Evolutionary conservation across 768 basidiomycete genomes (phyloP).

Genomic region (Lactifluus rugatus): DNA sequence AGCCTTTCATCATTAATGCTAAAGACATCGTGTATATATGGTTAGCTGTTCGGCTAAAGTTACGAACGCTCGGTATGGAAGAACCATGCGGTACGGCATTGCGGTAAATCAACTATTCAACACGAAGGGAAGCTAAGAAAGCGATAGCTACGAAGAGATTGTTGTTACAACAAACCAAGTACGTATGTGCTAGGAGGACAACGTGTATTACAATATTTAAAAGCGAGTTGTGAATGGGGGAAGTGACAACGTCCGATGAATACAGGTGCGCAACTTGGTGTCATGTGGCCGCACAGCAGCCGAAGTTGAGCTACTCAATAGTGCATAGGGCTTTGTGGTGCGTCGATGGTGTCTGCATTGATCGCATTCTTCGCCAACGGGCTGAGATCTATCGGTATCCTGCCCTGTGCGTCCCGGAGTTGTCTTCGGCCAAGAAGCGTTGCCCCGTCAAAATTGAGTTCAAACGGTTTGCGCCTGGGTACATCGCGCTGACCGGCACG

Average conservation of each 20-base stretch:
- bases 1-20: background rate
- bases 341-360: slow-evolving; percentile 7
- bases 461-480: slow-evolving; percentile 46
- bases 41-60: background rate
- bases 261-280: background rate
- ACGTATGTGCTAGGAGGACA: background rate
- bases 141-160: background rate
- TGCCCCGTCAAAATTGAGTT: slow-evolving; percentile 79
- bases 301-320: slow-evolving; percentile 3
- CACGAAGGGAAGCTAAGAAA: background rate
- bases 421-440: slow-evolving; percentile 75
- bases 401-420: slow-evolving; percentile 26
- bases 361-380: slow-evolving; percentile 29
- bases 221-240: background rate
- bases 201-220: background rate
- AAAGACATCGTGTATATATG: slow-evolving; percentile 3
- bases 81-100: background rate
- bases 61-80: background rate
- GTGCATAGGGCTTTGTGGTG: slow-evolving; percentile 22
- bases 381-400: slow-evolving; percentile 25
- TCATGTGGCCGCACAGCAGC: slow-evolving; percentile 8
- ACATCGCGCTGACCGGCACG: slow-evolving; percentile 63
- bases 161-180: slow-evolving; percentile 10
- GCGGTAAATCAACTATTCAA: background rate
- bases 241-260: background rate